Evolutionary conservation across 2,329 filamentous ascomycete species (phyloP).

Genomic region (Sporothrix humicola): DNA sequence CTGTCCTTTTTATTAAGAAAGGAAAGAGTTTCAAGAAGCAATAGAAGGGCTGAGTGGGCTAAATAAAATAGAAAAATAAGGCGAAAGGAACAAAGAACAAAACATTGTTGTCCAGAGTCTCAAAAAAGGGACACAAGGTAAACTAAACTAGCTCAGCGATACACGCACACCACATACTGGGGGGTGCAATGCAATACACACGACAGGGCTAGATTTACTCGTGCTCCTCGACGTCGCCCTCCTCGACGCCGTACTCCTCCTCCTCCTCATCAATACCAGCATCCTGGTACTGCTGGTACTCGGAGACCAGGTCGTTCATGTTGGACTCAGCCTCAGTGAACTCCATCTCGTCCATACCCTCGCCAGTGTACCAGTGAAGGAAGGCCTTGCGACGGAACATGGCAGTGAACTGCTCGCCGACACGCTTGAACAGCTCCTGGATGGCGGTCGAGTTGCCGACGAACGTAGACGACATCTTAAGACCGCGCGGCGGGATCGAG

Average conservation of each 20-base stretch:
- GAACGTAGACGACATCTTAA: slow-evolving; percentile 99
- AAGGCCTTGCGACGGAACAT: slow-evolving; percentile 99
- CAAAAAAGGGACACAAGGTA: neutral
- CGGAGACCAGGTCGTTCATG: slow-evolving; percentile 99
- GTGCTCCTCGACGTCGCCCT: slow-evolving; percentile 71
- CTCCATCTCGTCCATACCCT: slow-evolving; percentile 99
- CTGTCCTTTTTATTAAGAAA: slow-evolving; percentile 17
- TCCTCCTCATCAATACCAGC: slow-evolving; percentile 96
- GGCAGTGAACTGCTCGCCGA: slow-evolving; percentile 98
- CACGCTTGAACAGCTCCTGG: slow-evolving; percentile 99
- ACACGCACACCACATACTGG: neutral
- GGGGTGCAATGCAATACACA: neutral
- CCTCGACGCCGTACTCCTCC: slow-evolving; percentile 92
- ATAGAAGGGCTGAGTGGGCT: slow-evolving; percentile 35
- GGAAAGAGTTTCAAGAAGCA: slow-evolving; percentile 28
- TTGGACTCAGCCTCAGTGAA: slow-evolving; percentile 99
- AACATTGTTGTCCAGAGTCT: neutral
- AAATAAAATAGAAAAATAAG: slow-evolving; percentile 30
- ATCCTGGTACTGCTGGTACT: slow-evolving; percentile 99
- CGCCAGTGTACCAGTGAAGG: slow-evolving; percentile 99
- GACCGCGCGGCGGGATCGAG: slow-evolving; percentile 95
- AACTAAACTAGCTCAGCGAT: neutral
- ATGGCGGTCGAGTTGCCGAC: slow-evolving; percentile 99
- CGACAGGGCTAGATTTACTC: slow-evolving; percentile 31
- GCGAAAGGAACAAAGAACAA: slow-evolving; percentile 28